Evolutionary conservation across 106 monocot species (phyloP), one percentile per base, ranked within the genome.

Genomic region (Alisma plantagoaquatica): DNA sequence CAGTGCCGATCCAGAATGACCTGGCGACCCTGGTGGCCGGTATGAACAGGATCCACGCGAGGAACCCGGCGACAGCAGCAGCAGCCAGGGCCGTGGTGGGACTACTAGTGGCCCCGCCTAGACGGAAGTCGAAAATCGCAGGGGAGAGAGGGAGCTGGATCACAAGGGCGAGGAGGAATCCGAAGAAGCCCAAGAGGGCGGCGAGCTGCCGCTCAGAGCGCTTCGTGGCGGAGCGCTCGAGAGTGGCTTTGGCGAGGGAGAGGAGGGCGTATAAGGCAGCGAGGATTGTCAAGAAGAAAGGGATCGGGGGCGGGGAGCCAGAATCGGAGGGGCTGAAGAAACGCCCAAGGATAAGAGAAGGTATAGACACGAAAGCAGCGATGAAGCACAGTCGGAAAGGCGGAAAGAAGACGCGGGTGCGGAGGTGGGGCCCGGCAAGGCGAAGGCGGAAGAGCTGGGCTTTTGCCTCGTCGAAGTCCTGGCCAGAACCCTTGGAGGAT

Each of bases 1-100:
- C 83, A 11, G 94, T 88, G 16, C 88, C 88, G 44, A 94, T 74
- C 94, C 94, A 94, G 66, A 84, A 77, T 12, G 77, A 33, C 11
- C 77, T 54, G 1, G 88, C 74, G 23, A 72, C 68, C 21, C 77
- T 60, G 10, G 64, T 18, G 18, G 88, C 77, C 0, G 84, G 88
- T 0, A 77, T 43, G 57, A 71, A 75, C 31, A 88, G 68, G 11
- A 73, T 2, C 19, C 57, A 66, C 0, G 67, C 2, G 29, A 86
- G 48, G 10, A 45, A 32, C 3, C 68, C 77, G 0, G 73, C 76
- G 32, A 70, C 1, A 23, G 29, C 27, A 3, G 81, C 64, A 2
- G 50, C 38, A 10, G 38, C 29, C 4, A n/a, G n/a, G n/a, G n/a
- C n/a, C n/a, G n/a, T n/a, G n/a, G n/a, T n/a, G n/a, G n/a, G n/a